Percentiles rank a stretch among this genome's conserved stretches.
phyloP scores from a whole-genome alignment of 2,329 filamentous ascomycete species.

The Paracorniculantispora psalliotae region DNA sequence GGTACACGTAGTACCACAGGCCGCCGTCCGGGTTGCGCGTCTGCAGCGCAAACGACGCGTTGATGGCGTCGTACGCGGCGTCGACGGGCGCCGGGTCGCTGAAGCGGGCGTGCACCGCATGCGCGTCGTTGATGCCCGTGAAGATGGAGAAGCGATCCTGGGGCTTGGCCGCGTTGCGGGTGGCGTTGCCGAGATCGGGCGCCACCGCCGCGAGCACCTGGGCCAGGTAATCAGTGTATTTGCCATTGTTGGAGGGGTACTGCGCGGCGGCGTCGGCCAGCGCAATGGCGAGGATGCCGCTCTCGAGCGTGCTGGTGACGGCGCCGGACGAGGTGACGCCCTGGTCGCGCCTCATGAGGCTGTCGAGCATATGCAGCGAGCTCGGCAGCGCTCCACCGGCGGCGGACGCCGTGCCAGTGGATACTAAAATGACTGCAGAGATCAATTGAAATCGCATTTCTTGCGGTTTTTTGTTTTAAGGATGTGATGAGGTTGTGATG shows the following conservation, averaged over 20 bases:
- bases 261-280: constrained; percentile 16
- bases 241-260: constrained; percentile 12
- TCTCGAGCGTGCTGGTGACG: constrained; percentile 21
- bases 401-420: not conserved
- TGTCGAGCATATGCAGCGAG: constrained; percentile 21
- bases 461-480: not conserved
- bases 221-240: constrained; percentile 15
- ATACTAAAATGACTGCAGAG: not conserved
- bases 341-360: constrained; percentile 21
- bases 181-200: constrained; percentile 13
- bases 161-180: constrained; percentile 15
- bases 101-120: not conserved
- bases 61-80: constrained; percentile 17
- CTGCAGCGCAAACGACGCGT: constrained; percentile 20
- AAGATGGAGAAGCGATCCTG: constrained; percentile 23
- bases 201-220: constrained; percentile 17
- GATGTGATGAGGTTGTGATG: not conserved
- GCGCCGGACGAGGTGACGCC: constrained; percentile 20
- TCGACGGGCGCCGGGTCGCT: constrained; percentile 9
- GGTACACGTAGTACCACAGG: constrained; percentile 39
- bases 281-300: constrained; percentile 19
- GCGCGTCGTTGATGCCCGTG: constrained; percentile 15
- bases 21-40: constrained; percentile 29
- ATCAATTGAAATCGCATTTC: not conserved
- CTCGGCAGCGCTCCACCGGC: not conserved